These are phyloP conservation scores for Pleurotus djamor DNA, from an alignment of 768 basidiomycete species.

Conservation along the genomic window DNA sequence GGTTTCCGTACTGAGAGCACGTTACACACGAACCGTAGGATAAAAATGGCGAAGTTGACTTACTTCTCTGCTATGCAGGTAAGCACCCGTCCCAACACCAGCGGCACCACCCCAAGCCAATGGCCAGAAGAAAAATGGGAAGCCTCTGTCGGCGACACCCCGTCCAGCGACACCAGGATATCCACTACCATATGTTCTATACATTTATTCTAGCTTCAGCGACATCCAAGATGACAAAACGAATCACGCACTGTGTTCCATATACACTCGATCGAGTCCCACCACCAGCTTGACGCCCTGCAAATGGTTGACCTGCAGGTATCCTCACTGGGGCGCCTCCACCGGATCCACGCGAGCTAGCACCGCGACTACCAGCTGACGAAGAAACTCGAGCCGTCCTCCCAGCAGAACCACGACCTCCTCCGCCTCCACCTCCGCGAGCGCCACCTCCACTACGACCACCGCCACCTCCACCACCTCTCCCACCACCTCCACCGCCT, in stretches of 20 bases:
- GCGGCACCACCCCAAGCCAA: conserved; percentile 38
- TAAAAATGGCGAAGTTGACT: background rate
- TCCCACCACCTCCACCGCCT: conserved; percentile 21
- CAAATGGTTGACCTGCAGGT: conserved; percentile 32
- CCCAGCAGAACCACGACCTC: conserved; percentile 7
- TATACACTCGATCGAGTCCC: conserved; percentile 37
- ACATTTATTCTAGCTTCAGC: conserved; percentile 1
- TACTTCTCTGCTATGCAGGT: conserved; percentile 36
- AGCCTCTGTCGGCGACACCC: conserved; percentile 40
- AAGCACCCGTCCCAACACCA: conserved; percentile 17
- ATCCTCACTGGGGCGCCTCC: conserved; percentile 26
- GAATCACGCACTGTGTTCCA: conserved; percentile 31
- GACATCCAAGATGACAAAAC: background rate
- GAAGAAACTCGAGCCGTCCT: conserved; percentile 9
- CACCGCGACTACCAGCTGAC: conserved; percentile 12
- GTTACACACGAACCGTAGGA: background rate
- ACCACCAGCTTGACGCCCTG: conserved; percentile 42
- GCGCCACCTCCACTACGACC: conserved; percentile 13
- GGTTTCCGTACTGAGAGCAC: conserved; percentile 36
- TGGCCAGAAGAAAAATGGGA: conserved; percentile 58
- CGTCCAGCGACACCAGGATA: conserved; percentile 41
- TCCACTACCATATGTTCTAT: conserved; percentile 53
- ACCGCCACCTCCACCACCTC: conserved; percentile 24
- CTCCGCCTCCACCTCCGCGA: conserved; percentile 14
- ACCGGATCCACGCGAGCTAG: conserved; percentile 15